These are phyloP conservation scores for Schizosaccharomyces versatilis DNA, from an alignment of 1,139 yeast species.

Conservation along the genomic window DNA sequence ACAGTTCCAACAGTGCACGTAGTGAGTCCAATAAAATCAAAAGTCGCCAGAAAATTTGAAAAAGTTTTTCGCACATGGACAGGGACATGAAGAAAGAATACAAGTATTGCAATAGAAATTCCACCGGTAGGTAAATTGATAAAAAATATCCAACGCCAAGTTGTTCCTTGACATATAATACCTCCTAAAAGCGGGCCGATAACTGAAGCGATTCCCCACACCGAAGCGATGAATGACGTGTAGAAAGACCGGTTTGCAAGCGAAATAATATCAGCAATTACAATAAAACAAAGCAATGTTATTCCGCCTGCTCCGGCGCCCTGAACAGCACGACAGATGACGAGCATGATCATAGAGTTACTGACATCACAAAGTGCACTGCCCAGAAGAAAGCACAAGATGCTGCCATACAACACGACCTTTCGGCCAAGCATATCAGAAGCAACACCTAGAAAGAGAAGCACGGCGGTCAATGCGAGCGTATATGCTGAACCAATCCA, in stretches of 20 bases:
- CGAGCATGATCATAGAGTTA: conserved; percentile 33
- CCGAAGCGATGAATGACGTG: conserved; percentile 28
- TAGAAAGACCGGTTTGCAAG: conserved; percentile 33
- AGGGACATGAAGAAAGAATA: conserved; percentile 29
- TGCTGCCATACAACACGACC: conserved; percentile 27
- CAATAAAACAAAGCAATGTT: conserved; percentile 35
- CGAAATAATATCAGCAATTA: conserved; percentile 39
- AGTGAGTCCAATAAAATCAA: conserved; percentile 31
- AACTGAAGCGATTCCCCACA: conserved; percentile 36
- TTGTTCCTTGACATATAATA: conserved; percentile 31
- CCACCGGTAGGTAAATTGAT: conserved; percentile 55
- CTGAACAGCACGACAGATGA: conserved; percentile 48
- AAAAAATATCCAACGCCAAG: conserved; percentile 68
- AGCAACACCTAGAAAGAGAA: conserved; percentile 40
- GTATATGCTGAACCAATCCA: conserved; percentile 25
- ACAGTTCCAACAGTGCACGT: conserved; percentile 25
- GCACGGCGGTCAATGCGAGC: conserved; percentile 36
- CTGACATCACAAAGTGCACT: conserved; percentile 41
- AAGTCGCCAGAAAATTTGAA: conserved; percentile 22
- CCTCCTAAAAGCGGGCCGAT: conserved; percentile 53
- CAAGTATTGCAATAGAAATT: conserved; percentile 26
- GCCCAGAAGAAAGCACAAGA: conserved; percentile 38
- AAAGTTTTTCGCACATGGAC: conserved; percentile 28
- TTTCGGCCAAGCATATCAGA: conserved; percentile 44
- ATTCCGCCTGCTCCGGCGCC: conserved; percentile 61